These are phyloP conservation scores for Dysphania ambrosioides DNA, from an alignment of 148 eudicot genomes.

Conservation along the genomic window DNA sequence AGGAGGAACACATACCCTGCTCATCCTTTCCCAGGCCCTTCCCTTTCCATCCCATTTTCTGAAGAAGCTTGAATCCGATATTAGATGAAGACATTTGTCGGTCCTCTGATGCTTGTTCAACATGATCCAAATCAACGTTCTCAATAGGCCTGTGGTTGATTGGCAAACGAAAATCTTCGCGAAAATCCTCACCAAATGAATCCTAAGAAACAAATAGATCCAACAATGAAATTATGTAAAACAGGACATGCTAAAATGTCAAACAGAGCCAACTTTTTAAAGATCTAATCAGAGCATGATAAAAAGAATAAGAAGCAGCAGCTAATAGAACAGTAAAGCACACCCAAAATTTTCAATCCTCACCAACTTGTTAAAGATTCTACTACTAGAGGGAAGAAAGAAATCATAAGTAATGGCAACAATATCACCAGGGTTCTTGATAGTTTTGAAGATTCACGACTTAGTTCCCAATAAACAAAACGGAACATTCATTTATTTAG, in stretches of 20 bases:
- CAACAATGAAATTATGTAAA: slow-evolving; percentile 1
- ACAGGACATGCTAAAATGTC: not conserved
- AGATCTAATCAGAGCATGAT: not conserved
- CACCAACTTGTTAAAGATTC: not conserved
- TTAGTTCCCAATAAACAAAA: not conserved
- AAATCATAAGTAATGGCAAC: not conserved
- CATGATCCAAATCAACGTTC: slow-evolving; percentile 78
- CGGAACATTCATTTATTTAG: not conserved
- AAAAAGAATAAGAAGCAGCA: not conserved
- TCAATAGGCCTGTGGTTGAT: slow-evolving; percentile 78
- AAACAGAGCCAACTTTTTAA: not conserved
- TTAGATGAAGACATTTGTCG: slow-evolving; percentile 77
- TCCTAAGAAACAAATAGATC: slow-evolving; percentile 40
- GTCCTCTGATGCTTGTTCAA: slow-evolving; percentile 91
- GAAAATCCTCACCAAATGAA: slow-evolving; percentile 50
- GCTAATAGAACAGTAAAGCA: slow-evolving; percentile 1
- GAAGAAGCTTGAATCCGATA: slow-evolving; percentile 84
- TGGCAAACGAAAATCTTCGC: slow-evolving; percentile 75
- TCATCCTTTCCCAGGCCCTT: slow-evolving; percentile 93
- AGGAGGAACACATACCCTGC: slow-evolving; percentile 53
- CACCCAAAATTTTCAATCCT: not conserved
- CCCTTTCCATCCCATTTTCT: slow-evolving; percentile 99
- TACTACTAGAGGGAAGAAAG: not conserved
- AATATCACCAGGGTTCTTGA: not conserved
- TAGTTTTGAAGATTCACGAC: not conserved